Base-by-base conservation (phyloP, 164 flowering plant genomes). In the Stephania japonica region DNA sequence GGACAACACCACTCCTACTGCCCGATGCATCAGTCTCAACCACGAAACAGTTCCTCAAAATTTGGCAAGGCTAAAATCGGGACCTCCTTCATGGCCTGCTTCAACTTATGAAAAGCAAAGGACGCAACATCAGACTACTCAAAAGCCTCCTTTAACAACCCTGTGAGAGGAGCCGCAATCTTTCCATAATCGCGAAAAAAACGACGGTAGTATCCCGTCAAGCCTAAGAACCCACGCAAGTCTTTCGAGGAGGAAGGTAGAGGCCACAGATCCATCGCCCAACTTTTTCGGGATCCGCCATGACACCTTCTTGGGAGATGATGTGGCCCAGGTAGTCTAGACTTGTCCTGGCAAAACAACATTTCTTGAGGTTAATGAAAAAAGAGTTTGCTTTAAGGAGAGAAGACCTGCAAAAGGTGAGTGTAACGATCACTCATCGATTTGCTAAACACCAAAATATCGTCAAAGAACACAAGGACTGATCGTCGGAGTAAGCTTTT, bases 11-110 rank as follows among this genome's bases (percentile, higher is more conserved):
- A 3, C 68, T 5, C 56, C 59, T 6, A 24, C 7, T 1, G 5
- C 44, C 73, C 42, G 11, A 63, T 14, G 74, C 73, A 47, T 75
- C 74, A 6, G 53, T 27, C 23, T 71, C 74, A 1, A 70, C 3
- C 2, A 64, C 10, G n/a, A 75, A 76, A 4, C 6, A 16, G 12
- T 65, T 65, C 23, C 0, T 9, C 18, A 32, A 76, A 76, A 32
- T 65, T 59, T 0, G 74, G 78, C 0, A 76, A 21, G 0, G 67
- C 70, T 6, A 69, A 42, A 0, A 69, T 43, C 0, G 38, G 73
- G 1, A 62, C 26, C 12, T n/a, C 21, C 9, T 63, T 47, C 73
- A 75, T 70, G 9, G 73, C 74, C 0, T 7, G 14, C 38, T 75
- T 75, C 0, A 70, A 44, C 1, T 16, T 1, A 1, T 43, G 13